phyloP scores from a whole-genome alignment of 148 eudicot genomes.

The Silene conica region DNA sequence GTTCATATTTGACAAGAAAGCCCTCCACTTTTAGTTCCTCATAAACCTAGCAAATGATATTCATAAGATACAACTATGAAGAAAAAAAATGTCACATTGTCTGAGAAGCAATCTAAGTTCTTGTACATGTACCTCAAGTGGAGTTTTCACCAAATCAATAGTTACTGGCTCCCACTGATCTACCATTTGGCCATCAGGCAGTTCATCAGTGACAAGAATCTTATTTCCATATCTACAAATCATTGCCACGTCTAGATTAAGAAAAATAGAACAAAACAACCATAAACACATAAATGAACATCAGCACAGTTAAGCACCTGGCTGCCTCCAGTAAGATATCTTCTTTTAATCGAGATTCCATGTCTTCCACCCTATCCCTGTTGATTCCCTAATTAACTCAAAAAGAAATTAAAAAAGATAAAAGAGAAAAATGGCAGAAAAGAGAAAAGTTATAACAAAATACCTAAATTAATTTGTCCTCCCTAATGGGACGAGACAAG shows the following conservation, averaged over 20 bases:
- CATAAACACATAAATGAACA: neutral
- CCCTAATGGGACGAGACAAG: too few species aligned
- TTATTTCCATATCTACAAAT: conserved; percentile 74
- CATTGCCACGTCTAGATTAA: conserved; percentile 10
- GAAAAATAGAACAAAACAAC: conserved; percentile 6
- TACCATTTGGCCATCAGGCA: conserved; percentile 99
- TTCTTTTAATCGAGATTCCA: conserved; percentile 91
- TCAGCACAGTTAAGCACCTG: conserved; percentile 42
- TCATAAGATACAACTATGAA: conserved; percentile 13
- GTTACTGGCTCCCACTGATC: conserved; percentile 98
- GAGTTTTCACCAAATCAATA: conserved; percentile 73
- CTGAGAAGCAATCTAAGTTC: neutral
- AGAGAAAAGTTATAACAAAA: neutral
- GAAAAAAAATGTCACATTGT: conserved; percentile 8
- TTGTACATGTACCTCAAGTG: conserved; percentile 57
- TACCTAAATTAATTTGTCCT: too few species aligned
- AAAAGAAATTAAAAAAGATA: conserved; percentile 9
- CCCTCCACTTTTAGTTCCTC: conserved; percentile 60
- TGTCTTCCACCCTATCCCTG: conserved; percentile 90
- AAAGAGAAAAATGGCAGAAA: neutral
- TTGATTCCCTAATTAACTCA: conserved; percentile 80
- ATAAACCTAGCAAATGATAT: conserved; percentile 58
- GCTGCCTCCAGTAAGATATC: conserved; percentile 86
- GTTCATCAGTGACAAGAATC: conserved; percentile 95
- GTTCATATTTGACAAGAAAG: conserved; percentile 80